phyloP scores from a whole-genome alignment of 805 yeast genomes.

The Candida railenensis region DNA sequence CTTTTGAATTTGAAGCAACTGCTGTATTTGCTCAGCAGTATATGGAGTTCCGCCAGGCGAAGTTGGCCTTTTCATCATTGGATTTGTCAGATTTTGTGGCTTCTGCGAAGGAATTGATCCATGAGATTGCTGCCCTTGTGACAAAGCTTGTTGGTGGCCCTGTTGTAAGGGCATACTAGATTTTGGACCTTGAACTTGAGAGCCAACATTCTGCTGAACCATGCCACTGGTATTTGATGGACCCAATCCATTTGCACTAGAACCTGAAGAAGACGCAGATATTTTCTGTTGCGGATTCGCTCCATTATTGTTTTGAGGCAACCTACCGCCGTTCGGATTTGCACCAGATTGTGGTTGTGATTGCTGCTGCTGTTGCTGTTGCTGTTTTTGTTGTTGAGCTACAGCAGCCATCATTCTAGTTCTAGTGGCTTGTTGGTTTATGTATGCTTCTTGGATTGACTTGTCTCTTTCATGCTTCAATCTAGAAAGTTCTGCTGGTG shows the following conservation, averaged over 20 bases:
- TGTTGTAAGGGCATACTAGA: constrained; percentile 5
- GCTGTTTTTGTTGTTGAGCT: constrained; percentile 31
- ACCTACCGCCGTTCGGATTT: constrained; percentile 6
- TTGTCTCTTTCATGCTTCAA: constrained; percentile 85
- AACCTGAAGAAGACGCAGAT: not conserved
- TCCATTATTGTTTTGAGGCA: constrained; percentile 1
- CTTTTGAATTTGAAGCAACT: constrained; percentile 50
- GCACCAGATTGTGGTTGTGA: not conserved
- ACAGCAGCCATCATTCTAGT: constrained; percentile 43
- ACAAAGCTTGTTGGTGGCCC: constrained; percentile 11
- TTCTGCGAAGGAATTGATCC: constrained; percentile 7
- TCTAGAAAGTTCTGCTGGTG: constrained; percentile 82
- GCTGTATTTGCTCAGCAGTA: constrained; percentile 61
- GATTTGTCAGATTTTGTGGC: constrained; percentile 10
- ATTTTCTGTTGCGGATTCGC: not conserved
- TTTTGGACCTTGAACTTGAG: not conserved
- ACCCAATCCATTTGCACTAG: constrained; percentile 1
- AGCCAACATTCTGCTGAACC: not conserved
- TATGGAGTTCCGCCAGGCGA: constrained; percentile 58
- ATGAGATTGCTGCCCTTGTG: constrained; percentile 2
- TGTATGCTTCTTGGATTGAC: constrained; percentile 73
- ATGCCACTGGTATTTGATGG: constrained; percentile 1
- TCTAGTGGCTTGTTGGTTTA: constrained; percentile 45
- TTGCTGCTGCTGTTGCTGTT: constrained; percentile 7
- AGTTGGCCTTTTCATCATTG: constrained; percentile 34